Percentiles rank a stretch among this genome's conserved stretches.
phyloP scores from a whole-genome alignment of 2,329 filamentous ascomycete species.

The Aspergillus persii region DNA sequence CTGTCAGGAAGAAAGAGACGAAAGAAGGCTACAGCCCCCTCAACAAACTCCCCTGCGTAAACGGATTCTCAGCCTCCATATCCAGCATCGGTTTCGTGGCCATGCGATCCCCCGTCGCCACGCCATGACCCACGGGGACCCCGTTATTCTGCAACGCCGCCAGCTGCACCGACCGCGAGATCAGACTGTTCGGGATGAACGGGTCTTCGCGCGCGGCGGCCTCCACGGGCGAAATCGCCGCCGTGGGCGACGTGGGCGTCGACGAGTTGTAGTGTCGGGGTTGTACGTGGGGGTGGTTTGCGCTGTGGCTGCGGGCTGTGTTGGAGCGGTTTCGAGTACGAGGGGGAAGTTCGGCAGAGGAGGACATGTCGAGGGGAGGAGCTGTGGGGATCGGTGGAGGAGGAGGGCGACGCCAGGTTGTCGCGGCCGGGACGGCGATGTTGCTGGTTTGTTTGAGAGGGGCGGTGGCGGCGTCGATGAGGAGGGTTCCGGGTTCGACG shows the following conservation, averaged over 20 bases:
- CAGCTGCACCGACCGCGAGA: constrained; percentile 27
- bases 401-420: constrained; percentile 36
- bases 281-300: neutral
- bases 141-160: constrained; percentile 18
- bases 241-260: constrained; percentile 10
- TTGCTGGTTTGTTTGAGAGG: constrained; percentile 17
- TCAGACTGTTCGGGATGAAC: constrained; percentile 39
- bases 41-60: constrained; percentile 46
- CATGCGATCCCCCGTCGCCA: constrained; percentile 41
- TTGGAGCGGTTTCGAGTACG: constrained; percentile 34
- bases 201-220: constrained; percentile 18
- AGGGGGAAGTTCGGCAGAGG: constrained; percentile 4
- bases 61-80: constrained; percentile 40
- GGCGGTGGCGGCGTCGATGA: constrained; percentile 43
- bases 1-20: too few relatives aligned
- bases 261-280: constrained; percentile 8
- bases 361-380: constrained; percentile 9
- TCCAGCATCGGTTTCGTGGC: constrained; percentile 45
- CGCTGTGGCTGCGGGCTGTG: constrained; percentile 30
- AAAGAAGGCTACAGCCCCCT: constrained; percentile 8
- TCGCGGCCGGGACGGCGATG: constrained; percentile 37
- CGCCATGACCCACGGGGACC: constrained; percentile 33
- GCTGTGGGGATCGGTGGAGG: neutral
- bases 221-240: constrained; percentile 4
- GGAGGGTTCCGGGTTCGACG: constrained; percentile 43